Base-by-base conservation (phyloP, 768 basidiomycete species). In the Tylopilus rubrobrunneus region DNA sequence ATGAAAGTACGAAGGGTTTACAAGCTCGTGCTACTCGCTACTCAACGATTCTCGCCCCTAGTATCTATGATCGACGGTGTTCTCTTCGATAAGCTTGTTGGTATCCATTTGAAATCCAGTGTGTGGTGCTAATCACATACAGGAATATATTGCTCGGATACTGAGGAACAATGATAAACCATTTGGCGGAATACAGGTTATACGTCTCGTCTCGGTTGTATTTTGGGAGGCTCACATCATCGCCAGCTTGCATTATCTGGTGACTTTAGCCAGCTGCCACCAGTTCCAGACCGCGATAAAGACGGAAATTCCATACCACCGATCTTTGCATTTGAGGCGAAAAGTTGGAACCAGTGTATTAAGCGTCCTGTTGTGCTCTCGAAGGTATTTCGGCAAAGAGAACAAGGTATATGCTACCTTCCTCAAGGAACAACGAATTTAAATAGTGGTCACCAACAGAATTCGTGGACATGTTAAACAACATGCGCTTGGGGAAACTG, bases 211-310 rank as follows among this genome's bases (percentile, higher is more conserved):
- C 15, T 54, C 14, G 2, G 28, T n/a, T 21, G 25, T n/a, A 10
- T 39, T 34, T 31, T 27, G 37, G 12, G 39, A 42, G 7, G 40
- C 45, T 54, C 50, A 56, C 37, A 15, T 17, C 17, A 10, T 52
- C 27, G 17, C n/a, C 54, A 93, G 87, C 80, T 94, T 49, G 77
- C 89, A 33, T 73, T 94, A 5, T 92, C 87, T 8, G 93, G 93
- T 7, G 93, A 97, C 65, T 95, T 95, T 68, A 94, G 84, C 65
- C 92, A 97, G 68, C 76, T 97, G 0, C 93, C 93, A 10, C 93
- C 93, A 1, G 89, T 95, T 0, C 75, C 79, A 12, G 74, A 73
- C 33, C 70, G 77, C 59, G 62, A 78, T 70, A 66, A 73, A 62
- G 73, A 82, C 46, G 78, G 78, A 58, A 54, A 78, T 59, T 40